Base-by-base conservation (phyloP, 2,329 filamentous ascomycete species). In the Pyrenophora seminiperda region DNA sequence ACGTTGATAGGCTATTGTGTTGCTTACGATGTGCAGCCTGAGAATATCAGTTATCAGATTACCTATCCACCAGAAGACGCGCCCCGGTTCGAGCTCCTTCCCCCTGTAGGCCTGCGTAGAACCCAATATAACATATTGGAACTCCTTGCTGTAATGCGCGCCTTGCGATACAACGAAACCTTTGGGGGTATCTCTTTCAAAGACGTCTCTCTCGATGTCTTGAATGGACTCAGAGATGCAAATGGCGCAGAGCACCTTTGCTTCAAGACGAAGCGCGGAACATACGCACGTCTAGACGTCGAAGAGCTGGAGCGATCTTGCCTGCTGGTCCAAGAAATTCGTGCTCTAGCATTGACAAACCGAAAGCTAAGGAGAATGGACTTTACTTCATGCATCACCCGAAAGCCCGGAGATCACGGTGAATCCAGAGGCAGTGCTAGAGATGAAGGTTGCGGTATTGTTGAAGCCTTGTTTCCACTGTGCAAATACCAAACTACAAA, bases 1-100 rank as follows among this genome's bases (percentile, higher is more conserved):
- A 89, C 86, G 1, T 70, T 90, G 24, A 83, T 83, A 39, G 87
- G 86, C 27, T 89, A 89, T 64, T 89, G 86, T 65, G 78, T 86
- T 33, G 85, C 84, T 15, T 90, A 89, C 66, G 81, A 83, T 50
- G 76, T 88, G 17, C 84, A 88, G 59, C 83, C 86, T 3, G 81
- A 81, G 10, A 87, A 86, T 47, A 86, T 90, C 29, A 66, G 70
- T 20, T 73, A 73, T 41, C 65, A 70, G 40, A 62, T 75, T 13
- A 72, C 70, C 5, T 73, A 73, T 53, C 70, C 71, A 2, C 41
- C 52, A 54, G 86, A 89, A 66, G 86, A 90, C 73, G 81, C 80
- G 22, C 87, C 87, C 4, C 81, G 82, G 29, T 90, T 90, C 64
- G 79, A 81, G 54, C 77, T 90, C 7, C 75, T 87, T 6, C 80